A percentile compares a stretch with the other conserved stretches of the same genome.
Evolutionary conservation across 352 stramenopile species (phyloP).

Genomic region (Globisporangium sylvaticum): DNA sequence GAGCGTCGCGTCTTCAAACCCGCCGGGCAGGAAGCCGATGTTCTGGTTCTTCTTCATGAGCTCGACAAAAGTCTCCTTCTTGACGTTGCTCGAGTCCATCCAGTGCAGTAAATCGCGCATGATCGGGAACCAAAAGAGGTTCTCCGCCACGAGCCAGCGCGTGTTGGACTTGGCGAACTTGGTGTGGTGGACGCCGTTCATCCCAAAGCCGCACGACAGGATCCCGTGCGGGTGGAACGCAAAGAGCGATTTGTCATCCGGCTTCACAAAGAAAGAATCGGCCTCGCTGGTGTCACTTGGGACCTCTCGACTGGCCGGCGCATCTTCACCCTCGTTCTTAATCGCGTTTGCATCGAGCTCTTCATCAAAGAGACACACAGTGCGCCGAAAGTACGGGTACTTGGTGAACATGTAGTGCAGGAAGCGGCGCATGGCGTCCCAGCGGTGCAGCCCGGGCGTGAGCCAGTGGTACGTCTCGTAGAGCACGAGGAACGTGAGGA

Average conservation of each 20-base stretch:
- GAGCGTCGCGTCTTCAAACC: slow-evolving; percentile 93
- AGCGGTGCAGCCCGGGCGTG: slow-evolving; percentile 24
- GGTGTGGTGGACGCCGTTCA: slow-evolving; percentile 53
- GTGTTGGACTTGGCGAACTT: slow-evolving; percentile 40
- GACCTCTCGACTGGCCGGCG: not conserved
- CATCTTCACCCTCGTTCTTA: not conserved
- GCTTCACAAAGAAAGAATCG: not conserved
- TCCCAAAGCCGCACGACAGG: slow-evolving; percentile 43
- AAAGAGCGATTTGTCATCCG: slow-evolving; percentile 28
- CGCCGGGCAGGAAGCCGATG: slow-evolving; percentile 87
- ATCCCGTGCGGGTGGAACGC: slow-evolving; percentile 70
- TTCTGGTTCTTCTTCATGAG: slow-evolving; percentile 59
- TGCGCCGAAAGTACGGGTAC: slow-evolving; percentile 30
- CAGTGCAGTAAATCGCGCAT: slow-evolving; percentile 69
- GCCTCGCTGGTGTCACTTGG: not conserved
- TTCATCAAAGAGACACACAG: slow-evolving; percentile 26
- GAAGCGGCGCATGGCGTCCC: slow-evolving; percentile 23
- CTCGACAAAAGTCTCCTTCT: slow-evolving; percentile 39
- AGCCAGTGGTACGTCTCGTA: slow-evolving; percentile 44
- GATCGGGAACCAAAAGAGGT: slow-evolving; percentile 69
- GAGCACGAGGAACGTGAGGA: slow-evolving; percentile 25
- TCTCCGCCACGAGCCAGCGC: slow-evolving; percentile 62
- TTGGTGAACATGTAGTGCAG: slow-evolving; percentile 19
- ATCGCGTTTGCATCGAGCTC: not conserved
- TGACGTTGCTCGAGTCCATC: slow-evolving; percentile 54